phyloP scores from a whole-genome alignment of 306 rosid genomes.

The Crataegus laevigata region DNA sequence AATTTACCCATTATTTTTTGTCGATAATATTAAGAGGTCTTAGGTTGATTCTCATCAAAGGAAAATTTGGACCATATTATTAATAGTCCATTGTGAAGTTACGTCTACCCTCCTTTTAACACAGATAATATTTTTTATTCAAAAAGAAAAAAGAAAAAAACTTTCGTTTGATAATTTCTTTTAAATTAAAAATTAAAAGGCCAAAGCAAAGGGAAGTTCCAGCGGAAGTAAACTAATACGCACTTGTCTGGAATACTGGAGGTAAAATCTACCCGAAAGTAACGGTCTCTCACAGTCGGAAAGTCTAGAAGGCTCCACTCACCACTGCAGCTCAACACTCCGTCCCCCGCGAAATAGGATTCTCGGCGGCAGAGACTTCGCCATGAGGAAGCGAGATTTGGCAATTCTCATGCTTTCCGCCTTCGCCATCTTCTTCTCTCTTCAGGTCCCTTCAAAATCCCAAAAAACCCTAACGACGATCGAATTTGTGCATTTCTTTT shows the following conservation, averaged over 20 bases:
- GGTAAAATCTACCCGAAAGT: neutral
- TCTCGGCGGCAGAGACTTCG: neutral
- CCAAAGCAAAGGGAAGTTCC: neutral
- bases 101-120: no score
- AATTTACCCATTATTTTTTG: no score
- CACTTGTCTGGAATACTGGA: neutral
- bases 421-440: constrained; percentile 95
- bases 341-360: neutral
- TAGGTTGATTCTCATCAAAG: no score
- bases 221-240: neutral
- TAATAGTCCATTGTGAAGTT: no score
- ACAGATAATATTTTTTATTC: no score
- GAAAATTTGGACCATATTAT: no score
- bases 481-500: neutral
- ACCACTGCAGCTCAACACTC: neutral
- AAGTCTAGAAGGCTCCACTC: neutral
- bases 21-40: no score
- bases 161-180: no score
- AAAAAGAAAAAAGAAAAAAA: no score
- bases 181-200: neutral
- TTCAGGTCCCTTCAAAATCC: constrained; percentile 46
- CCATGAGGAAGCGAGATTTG: constrained; percentile 98
- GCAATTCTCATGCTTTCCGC: constrained; percentile 97
- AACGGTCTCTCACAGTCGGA: neutral
- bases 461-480: neutral